Conservation (phyloP, 306 rosid species). For the Lathyrus oleraceus region DNA sequence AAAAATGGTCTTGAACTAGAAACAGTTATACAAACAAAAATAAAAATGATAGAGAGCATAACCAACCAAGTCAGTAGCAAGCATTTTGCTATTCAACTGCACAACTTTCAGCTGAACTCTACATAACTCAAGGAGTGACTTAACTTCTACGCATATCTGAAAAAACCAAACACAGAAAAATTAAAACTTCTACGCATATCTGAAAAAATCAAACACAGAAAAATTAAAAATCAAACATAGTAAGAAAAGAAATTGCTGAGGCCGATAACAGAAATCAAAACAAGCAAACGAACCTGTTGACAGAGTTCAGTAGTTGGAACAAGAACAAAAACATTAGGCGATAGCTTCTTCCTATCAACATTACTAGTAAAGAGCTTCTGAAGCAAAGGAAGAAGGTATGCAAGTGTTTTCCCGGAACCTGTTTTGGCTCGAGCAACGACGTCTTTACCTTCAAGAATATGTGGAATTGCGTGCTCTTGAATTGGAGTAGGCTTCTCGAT, state of each 20-base stretch:
- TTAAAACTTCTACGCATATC: constrained; percentile 72
- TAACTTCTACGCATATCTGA: constrained; percentile 71
- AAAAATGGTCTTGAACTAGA: not conserved
- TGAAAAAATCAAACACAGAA: constrained; percentile 31
- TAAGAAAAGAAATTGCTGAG: not conserved
- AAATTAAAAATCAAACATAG: too few species aligned
- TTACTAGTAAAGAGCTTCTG: constrained; percentile 67
- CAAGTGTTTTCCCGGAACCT: constrained; percentile 94
- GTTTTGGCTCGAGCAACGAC: constrained; percentile 95
- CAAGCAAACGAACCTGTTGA: constrained; percentile 60
- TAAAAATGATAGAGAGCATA: constrained; percentile 11
- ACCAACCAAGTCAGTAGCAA: constrained; percentile 74
- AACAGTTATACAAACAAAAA: not conserved
- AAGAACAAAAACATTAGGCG: constrained; percentile 78
- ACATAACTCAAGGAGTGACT: constrained; percentile 69
- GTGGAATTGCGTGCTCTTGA: constrained; percentile 78
- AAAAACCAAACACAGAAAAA: constrained; percentile 3
- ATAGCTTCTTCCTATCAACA: constrained; percentile 56
- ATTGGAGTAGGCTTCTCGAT: constrained; percentile 78
- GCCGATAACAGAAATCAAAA: constrained; percentile 2
- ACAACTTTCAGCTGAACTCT: constrained; percentile 77
- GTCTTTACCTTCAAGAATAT: constrained; percentile 85
- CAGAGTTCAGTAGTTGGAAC: constrained; percentile 80
- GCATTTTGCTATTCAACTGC: constrained; percentile 80
- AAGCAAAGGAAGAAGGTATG: constrained; percentile 86